These are phyloP conservation scores for Chlorella vulgaris DNA, from an alignment of 139 green algal species.

Conservation along the genomic window DNA sequence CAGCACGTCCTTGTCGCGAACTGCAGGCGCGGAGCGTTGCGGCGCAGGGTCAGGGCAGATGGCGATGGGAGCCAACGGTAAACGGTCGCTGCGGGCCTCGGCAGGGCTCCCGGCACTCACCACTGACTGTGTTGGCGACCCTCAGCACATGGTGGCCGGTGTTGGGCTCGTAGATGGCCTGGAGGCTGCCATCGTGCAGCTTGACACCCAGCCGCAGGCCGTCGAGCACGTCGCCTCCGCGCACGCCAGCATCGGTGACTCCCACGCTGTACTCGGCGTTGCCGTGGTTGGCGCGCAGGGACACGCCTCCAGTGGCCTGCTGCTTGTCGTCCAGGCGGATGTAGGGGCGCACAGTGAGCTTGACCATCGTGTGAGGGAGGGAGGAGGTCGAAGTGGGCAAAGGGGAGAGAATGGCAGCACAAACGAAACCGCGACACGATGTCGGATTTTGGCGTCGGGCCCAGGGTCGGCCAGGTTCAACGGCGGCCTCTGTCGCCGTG, in stretches of 20 bases:
- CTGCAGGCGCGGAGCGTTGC: background rate
- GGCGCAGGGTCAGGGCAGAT: background rate
- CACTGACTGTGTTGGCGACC: background rate
- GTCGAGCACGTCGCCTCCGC: background rate
- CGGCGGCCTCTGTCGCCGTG: too few relatives aligned
- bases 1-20: slow-evolving; percentile 16
- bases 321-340: slow-evolving; percentile 14
- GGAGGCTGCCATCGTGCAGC: background rate
- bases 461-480: too few relatives aligned
- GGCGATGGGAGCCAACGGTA: too few relatives aligned
- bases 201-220: slow-evolving; percentile 19
- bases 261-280: background rate
- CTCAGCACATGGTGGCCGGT: slow-evolving; percentile 22
- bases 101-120: background rate
- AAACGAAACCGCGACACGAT: background rate
- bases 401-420: background rate
- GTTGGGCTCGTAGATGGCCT: background rate
- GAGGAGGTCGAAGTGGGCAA: background rate
- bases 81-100: too few relatives aligned
- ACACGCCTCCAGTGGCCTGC: background rate
- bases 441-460: too few relatives aligned
- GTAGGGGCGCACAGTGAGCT: background rate
- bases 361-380: background rate
- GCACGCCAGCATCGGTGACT: background rate
- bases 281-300: background rate